Evolutionary conservation across 2,329 filamentous ascomycete species (phyloP).

Genomic region (Talaromyces sp.): DNA sequence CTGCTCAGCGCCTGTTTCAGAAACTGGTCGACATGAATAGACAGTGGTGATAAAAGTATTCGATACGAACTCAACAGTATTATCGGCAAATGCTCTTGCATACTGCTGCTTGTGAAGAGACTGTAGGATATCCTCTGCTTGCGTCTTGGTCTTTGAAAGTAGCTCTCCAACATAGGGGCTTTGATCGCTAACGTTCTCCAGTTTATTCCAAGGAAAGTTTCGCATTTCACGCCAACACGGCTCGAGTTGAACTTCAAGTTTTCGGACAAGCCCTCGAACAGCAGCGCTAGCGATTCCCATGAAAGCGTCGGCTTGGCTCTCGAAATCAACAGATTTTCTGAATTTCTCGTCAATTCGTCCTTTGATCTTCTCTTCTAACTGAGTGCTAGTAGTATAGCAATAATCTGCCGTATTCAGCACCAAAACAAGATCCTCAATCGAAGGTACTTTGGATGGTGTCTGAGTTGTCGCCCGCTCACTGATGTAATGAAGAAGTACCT

Average conservation of each 20-base stretch:
- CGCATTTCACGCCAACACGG: conserved; percentile 94
- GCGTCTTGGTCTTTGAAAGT: conserved; percentile 67
- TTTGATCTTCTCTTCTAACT: conserved; percentile 92
- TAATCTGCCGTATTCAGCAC: conserved; percentile 97
- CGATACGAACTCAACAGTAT: conserved; percentile 84
- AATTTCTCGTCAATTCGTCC: conserved; percentile 80
- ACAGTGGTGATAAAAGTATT: conserved; percentile 77
- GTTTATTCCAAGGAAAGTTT: conserved; percentile 89
- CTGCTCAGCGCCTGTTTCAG: conserved; percentile 91
- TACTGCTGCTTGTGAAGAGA: conserved; percentile 88
- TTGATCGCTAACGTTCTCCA: conserved; percentile 90
- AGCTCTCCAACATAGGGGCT: conserved; percentile 87
- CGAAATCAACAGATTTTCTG: conserved; percentile 73
- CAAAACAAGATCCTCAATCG: conserved; percentile 72
- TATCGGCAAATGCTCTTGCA: conserved; percentile 89
- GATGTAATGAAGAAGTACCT: conserved; percentile 74
- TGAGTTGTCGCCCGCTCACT: conserved; percentile 56
- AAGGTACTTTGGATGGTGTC: conserved; percentile 50
- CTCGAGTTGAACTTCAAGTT: conserved; percentile 78
- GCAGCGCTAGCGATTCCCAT: conserved; percentile 89
- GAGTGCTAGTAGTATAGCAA: conserved; percentile 88
- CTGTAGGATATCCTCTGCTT: conserved; percentile 69
- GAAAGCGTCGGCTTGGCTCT: conserved; percentile 90
- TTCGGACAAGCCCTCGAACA: conserved; percentile 77
- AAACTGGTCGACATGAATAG: conserved; percentile 84